Conservation (phyloP, 2,329 filamentous ascomycete genomes). For the Aspergillus pseudotamarii region DNA sequence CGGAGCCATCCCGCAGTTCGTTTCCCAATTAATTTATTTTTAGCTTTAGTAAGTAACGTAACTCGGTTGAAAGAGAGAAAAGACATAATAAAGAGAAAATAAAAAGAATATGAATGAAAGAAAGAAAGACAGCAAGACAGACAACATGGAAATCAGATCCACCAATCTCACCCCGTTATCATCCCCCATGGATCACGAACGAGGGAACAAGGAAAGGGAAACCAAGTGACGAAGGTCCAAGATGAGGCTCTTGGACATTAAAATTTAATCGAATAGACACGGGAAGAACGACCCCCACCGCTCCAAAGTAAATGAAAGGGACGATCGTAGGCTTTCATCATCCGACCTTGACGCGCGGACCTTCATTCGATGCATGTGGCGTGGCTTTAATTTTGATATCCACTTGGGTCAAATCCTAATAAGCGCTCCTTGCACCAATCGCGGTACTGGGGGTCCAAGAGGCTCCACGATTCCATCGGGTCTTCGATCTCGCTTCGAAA, state of each 20-base stretch:
- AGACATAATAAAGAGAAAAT: no score
- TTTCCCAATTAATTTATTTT: not conserved
- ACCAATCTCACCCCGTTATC: not conserved
- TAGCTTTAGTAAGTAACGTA: not conserved
- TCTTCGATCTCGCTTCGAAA: not conserved
- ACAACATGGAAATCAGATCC: not conserved
- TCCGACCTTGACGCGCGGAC: constrained; percentile 4
- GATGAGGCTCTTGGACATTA: not conserved
- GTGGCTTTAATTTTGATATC: not conserved
- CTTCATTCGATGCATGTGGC: constrained; percentile 4
- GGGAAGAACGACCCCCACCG: not conserved
- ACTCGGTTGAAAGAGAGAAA: no score
- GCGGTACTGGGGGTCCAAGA: not conserved
- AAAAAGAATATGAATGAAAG: no score
- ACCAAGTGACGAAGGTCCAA: no score
- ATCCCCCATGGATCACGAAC: not conserved
- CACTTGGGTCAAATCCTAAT: not conserved
- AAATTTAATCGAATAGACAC: not conserved
- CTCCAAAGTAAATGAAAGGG: not conserved
- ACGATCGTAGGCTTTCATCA: not conserved
- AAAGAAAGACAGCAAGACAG: no score
- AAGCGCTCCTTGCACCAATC: constrained; percentile 1
- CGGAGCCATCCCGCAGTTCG: not conserved
- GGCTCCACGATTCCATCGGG: not conserved
- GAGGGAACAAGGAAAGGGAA: not conserved